Percentiles rank a stretch among this genome's conserved stretches.
phyloP scores from a whole-genome alignment of 148 eudicot genomes.

The Bassia scoparia region DNA sequence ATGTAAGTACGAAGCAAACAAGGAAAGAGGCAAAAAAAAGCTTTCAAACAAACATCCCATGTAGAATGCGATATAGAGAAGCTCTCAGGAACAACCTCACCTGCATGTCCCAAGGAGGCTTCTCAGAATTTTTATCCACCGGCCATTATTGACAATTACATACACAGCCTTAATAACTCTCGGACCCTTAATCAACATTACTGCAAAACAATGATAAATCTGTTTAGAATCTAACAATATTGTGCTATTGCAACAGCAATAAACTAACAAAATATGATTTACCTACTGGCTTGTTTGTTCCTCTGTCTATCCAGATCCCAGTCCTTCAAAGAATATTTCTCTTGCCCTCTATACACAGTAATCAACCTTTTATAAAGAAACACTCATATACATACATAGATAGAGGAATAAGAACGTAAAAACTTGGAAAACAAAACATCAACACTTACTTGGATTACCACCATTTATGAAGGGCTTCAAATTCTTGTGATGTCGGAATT shows the following conservation, averaged over 20 bases:
- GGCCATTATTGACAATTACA: conserved; percentile 58
- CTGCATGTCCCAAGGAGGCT: conserved; percentile 67
- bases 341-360: conserved; percentile 68
- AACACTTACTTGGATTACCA: conserved; percentile 80
- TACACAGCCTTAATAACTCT: conserved; percentile 82
- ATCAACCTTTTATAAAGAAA: conserved; percentile 3
- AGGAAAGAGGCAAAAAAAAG: neutral
- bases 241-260: conserved; percentile 2
- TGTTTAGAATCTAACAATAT: conserved; percentile 8
- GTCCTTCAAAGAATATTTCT: conserved; percentile 62
- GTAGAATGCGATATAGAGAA: neutral
- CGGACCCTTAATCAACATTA: conserved; percentile 78
- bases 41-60: neutral
- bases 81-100: conserved; percentile 18
- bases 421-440: neutral
- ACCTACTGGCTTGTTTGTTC: conserved; percentile 81
- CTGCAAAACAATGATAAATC: conserved; percentile 35
- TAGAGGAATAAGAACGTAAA: neutral
- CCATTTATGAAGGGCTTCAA: conserved; percentile 93
- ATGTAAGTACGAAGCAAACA: neutral
- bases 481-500: conserved; percentile 90
- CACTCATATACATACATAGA: neutral
- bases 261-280: conserved; percentile 13
- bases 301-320: conserved; percentile 76
- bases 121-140: conserved; percentile 59